A percentile compares a stretch with the other conserved stretches of the same genome.
Conservation (phyloP, 2,329 filamentous ascomycete species). For the Cladosporium sp. region DNA sequence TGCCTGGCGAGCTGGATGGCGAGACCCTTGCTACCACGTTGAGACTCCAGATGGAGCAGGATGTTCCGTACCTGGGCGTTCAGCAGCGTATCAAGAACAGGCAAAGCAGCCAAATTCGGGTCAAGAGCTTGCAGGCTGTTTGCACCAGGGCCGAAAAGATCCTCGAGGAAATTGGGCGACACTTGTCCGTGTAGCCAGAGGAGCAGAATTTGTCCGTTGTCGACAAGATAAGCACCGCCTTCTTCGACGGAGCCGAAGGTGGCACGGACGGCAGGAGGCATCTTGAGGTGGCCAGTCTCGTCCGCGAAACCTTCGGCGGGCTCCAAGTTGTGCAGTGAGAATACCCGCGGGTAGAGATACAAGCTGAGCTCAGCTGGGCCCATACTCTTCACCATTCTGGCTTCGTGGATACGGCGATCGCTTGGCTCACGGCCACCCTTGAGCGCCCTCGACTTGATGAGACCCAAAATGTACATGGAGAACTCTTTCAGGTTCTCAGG, state of each 20-base stretch:
- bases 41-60: slow-evolving; percentile 76
- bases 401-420: slow-evolving; percentile 86
- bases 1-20: slow-evolving; percentile 89
- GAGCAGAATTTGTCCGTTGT: slow-evolving; percentile 89
- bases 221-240: slow-evolving; percentile 89
- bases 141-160: slow-evolving; percentile 81
- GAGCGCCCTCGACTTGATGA: slow-evolving; percentile 88
- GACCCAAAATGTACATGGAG: slow-evolving; percentile 88
- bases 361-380: slow-evolving; percentile 81
- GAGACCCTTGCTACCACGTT: slow-evolving; percentile 82
- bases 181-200: slow-evolving; percentile 92
- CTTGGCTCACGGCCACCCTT: slow-evolving; percentile 89
- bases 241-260: slow-evolving; percentile 88
- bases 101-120: slow-evolving; percentile 75
- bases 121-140: slow-evolving; percentile 73
- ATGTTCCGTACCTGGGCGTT: slow-evolving; percentile 96
- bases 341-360: slow-evolving; percentile 93
- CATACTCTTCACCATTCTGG: slow-evolving; percentile 87
- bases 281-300: slow-evolving; percentile 79
- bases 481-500: slow-evolving; percentile 96
- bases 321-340: slow-evolving; percentile 85
- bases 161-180: slow-evolving; percentile 84
- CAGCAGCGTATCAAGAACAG: slow-evolving; percentile 84
- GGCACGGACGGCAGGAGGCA: slow-evolving; percentile 77
- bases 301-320: slow-evolving; percentile 92